A percentile compares a stretch with the other conserved stretches of the same genome.
phyloP scores from a whole-genome alignment of 805 yeast species.

The Cyberlindnera misumaiensis region DNA sequence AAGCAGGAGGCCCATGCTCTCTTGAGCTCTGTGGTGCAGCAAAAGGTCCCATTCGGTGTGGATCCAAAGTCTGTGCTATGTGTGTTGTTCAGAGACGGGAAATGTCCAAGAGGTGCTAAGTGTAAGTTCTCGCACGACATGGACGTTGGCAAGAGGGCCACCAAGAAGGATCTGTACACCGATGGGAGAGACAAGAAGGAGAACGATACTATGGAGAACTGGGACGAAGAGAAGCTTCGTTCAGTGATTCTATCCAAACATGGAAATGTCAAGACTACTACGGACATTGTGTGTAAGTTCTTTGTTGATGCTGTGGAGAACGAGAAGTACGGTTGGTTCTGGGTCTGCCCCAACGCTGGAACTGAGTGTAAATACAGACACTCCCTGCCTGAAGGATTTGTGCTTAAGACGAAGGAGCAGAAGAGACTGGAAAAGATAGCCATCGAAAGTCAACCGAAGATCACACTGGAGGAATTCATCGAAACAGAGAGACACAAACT shows the following conservation, averaged over 20 bases:
- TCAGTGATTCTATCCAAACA: constrained; percentile 84
- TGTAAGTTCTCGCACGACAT: constrained; percentile 94
- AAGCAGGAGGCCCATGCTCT: constrained; percentile 80
- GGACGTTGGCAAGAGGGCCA: constrained; percentile 77
- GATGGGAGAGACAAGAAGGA: constrained; percentile 71
- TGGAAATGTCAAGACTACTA: constrained; percentile 89
- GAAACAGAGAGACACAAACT: constrained; percentile 87
- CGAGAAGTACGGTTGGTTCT: constrained; percentile 98
- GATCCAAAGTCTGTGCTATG: constrained; percentile 94
- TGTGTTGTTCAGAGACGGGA: constrained; percentile 80
- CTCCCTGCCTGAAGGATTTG: constrained; percentile 94
- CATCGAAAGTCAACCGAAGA: constrained; percentile 75
- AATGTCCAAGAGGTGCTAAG: constrained; percentile 70
- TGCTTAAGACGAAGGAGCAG: constrained; percentile 94
- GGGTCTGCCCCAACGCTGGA: constrained; percentile 96
- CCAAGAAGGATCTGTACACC: constrained; percentile 85
- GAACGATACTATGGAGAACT: constrained; percentile 85
- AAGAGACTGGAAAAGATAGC: constrained; percentile 84
- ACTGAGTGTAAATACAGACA: constrained; percentile 90
- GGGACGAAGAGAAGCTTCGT: constrained; percentile 96
- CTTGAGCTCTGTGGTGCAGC: constrained; percentile 61
- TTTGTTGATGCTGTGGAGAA: constrained; percentile 97
- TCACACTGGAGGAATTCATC: constrained; percentile 91
- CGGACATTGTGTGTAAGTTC: constrained; percentile 89
- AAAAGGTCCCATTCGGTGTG: constrained; percentile 92